phyloP scores from a whole-genome alignment of 2,329 filamentous ascomycete genomes.

The Penicillium sp. region DNA sequence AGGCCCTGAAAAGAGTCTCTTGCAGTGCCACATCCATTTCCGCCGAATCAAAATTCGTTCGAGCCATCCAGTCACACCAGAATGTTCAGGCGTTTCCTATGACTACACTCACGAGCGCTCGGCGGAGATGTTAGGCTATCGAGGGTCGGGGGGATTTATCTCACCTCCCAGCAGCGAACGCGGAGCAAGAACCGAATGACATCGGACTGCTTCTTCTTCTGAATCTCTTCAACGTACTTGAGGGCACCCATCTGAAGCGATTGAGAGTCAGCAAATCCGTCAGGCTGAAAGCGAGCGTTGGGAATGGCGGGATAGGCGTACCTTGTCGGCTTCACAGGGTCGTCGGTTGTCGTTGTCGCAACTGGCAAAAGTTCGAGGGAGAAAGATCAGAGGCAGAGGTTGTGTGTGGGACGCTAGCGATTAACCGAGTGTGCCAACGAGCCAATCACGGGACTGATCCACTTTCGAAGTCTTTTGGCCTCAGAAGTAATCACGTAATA shows the following conservation, averaged over 20 bases:
- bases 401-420: conserved; percentile 44
- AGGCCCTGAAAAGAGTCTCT: conserved; percentile 24
- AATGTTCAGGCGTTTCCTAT: conserved; percentile 28
- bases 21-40: conserved; percentile 47
- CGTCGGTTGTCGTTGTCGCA: conserved; percentile 43
- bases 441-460: conserved; percentile 17
- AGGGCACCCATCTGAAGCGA: conserved; percentile 85
- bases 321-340: conserved; percentile 45
- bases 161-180: conserved; percentile 98
- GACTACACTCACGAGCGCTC: conserved; percentile 35
- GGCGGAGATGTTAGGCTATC: conserved; percentile 37
- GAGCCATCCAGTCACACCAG: conserved; percentile 33
- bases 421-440: conserved; percentile 35
- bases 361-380: conserved; percentile 34
- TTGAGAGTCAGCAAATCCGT: conserved; percentile 16
- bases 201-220: conserved; percentile 99
- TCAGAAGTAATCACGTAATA: conserved; percentile 7
- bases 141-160: conserved; percentile 36
- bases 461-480: conserved; percentile 1
- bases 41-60: conserved; percentile 32
- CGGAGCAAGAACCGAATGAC: conserved; percentile 99
- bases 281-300: conserved; percentile 2
- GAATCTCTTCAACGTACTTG: conserved; percentile 99
- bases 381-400: conserved; percentile 29
- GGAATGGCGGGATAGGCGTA: conserved; percentile 24